Evolutionary conservation across 495 filamentous ascomycete genomes (phyloP).

Genomic region (Penicillium herquei): DNA sequence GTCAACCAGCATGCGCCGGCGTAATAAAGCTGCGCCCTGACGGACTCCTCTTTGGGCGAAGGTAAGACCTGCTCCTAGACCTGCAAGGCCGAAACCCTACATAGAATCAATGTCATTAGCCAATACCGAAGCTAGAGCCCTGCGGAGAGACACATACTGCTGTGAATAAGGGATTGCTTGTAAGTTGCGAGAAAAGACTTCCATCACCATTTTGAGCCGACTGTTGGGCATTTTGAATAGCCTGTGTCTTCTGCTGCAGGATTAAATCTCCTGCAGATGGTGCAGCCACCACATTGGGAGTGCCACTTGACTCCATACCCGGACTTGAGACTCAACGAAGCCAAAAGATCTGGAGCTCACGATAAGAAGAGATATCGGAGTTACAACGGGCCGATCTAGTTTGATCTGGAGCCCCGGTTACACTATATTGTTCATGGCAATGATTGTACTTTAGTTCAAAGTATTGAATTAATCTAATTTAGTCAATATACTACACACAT

Average conservation of each 20-base stretch:
- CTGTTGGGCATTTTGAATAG: constrained; percentile 28
- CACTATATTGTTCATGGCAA: not conserved
- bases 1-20: constrained; percentile 85
- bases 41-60: constrained; percentile 72
- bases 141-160: constrained; percentile 42
- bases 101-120: constrained; percentile 1
- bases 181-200: constrained; percentile 52
- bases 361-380: constrained; percentile 34
- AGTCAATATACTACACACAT: too few relatives aligned
- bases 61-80: constrained; percentile 72
- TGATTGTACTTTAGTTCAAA: not conserved
- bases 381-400: constrained; percentile 31
- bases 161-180: constrained; percentile 69
- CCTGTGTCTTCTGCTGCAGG: constrained; percentile 38
- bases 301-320: constrained; percentile 35
- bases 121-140: not conserved
- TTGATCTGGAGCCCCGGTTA: constrained; percentile 5
- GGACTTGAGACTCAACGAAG: constrained; percentile 6
- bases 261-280: constrained; percentile 40
- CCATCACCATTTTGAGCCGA: constrained; percentile 34
- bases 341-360: constrained; percentile 5
- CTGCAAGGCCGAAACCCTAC: constrained; percentile 82
- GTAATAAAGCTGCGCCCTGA: constrained; percentile 66
- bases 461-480: too few relatives aligned
- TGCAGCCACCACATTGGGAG: constrained; percentile 30